Percentiles rank a stretch among this genome's conserved stretches.
Evolutionary conservation across 257 asterid species (phyloP).

Genomic region (Solanum habrochaites): DNA sequence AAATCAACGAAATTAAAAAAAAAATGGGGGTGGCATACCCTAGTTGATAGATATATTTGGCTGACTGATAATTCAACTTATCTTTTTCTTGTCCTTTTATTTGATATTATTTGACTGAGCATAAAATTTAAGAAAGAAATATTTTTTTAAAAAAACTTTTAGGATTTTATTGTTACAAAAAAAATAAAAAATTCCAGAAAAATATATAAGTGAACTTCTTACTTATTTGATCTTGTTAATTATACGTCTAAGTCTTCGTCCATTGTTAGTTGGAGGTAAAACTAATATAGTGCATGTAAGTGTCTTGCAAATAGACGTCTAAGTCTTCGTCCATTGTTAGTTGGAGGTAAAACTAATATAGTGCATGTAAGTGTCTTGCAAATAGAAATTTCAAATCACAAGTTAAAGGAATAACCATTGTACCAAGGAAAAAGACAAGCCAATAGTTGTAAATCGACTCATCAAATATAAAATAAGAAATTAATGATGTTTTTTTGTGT

Average conservation of each 20-base stretch:
- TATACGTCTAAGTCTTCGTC: rapidly evolving
- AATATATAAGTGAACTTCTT: not conserved
- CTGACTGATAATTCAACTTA: not conserved
- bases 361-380: not conserved
- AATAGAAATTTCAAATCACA: not conserved
- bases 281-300: not conserved
- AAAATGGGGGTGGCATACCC: not conserved
- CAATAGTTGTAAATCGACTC: not conserved
- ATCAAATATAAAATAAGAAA: no score
- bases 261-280: not conserved
- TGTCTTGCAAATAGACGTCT: not conserved
- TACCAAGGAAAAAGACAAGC: not conserved
- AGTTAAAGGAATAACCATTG: not conserved
- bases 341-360: not conserved
- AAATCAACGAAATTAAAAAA: not conserved
- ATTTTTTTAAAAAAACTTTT: not conserved
- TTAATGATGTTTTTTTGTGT: no score
- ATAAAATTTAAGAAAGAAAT: not conserved
- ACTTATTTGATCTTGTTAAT: not conserved
- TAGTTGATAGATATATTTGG: not conserved
- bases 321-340: rapidly evolving
- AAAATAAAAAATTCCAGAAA: not conserved
- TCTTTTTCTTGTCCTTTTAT: not conserved
- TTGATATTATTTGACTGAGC: not conserved
- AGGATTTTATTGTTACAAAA: not conserved